Conservation (phyloP, 2,329 filamentous ascomycete species). For the Sphaerulina vaccinii region DNA sequence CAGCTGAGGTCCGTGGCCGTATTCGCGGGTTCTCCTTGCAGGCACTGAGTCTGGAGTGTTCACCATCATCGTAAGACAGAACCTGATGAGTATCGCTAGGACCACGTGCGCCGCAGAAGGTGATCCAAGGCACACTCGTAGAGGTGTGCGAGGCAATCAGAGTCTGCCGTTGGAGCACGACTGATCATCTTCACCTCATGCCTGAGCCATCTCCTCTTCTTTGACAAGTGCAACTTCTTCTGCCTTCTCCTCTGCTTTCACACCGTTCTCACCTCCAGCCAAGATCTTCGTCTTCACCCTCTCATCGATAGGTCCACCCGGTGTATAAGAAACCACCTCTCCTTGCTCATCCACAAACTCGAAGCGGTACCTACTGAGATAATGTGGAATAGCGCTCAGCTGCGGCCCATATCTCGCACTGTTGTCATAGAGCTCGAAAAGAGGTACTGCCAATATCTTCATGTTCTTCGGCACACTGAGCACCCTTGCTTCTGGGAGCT, state of each 20-base stretch:
- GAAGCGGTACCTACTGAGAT: slow-evolving; percentile 93
- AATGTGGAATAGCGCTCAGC: slow-evolving; percentile 90
- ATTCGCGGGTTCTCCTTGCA: background rate
- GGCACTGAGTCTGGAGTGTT: background rate
- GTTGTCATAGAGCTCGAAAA: slow-evolving; percentile 98
- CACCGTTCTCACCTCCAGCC: slow-evolving; percentile 32
- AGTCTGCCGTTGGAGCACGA: too few relatives aligned
- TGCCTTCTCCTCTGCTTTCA: slow-evolving; percentile 7
- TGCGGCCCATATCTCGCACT: slow-evolving; percentile 92
- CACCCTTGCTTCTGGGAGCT: slow-evolving; percentile 88
- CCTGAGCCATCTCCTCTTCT: slow-evolving; percentile 18
- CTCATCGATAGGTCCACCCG: slow-evolving; percentile 33
- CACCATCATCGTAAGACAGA: background rate
- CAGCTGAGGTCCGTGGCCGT: background rate
- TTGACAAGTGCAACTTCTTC: slow-evolving; percentile 4
- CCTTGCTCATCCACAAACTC: slow-evolving; percentile 95
- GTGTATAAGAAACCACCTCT: slow-evolving; percentile 62
- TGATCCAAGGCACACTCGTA: background rate
- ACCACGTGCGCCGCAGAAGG: background rate
- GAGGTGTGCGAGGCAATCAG: background rate
- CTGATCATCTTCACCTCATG: slow-evolving; percentile 2
- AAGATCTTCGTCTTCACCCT: slow-evolving; percentile 35
- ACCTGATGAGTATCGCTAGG: background rate
- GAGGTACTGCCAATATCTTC: slow-evolving; percentile 93
- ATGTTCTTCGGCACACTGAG: slow-evolving; percentile 98